Evolutionary conservation across 164 flowering plant species (phyloP).

Genomic region (Tetracentron sinense): DNA sequence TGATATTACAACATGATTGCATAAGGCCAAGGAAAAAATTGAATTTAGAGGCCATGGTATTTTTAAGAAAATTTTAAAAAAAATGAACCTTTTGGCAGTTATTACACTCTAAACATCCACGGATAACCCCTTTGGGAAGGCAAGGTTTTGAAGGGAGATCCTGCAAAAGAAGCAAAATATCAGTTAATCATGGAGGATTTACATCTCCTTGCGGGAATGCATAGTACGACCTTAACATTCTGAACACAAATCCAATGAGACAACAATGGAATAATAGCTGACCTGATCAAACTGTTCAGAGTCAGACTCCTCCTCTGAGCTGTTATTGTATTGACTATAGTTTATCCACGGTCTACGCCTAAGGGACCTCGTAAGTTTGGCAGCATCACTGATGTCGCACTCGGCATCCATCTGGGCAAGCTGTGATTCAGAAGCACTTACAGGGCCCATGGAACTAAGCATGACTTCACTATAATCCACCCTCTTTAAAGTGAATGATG

Average conservation of each 20-base stretch:
- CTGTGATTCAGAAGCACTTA: constrained; percentile 19
- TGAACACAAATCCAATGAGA: background rate
- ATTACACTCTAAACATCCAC: constrained; percentile 75
- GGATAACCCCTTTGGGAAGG: constrained; percentile 83
- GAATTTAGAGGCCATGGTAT: too few species aligned
- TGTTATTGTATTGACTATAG: constrained; percentile 37
- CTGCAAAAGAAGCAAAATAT: constrained; percentile 33
- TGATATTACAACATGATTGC: too few species aligned
- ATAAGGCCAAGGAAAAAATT: too few species aligned
- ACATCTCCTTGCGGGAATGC: background rate
- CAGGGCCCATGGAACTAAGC: constrained; percentile 15
- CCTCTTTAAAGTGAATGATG: constrained; percentile 52
- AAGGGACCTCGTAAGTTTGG: constrained; percentile 31
- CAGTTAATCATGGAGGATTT: background rate
- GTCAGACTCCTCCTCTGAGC: constrained; percentile 69
- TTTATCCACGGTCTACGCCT: constrained; percentile 57
- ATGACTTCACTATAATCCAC: constrained; percentile 18
- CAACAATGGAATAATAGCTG: constrained; percentile 15
- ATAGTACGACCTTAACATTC: background rate
- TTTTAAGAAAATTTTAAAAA: background rate
- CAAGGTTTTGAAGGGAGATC: constrained; percentile 21
- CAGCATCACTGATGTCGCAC: constrained; percentile 20
- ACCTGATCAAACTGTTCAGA: constrained; percentile 46
- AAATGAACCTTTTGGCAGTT: constrained; percentile 83
- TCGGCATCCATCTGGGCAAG: constrained; percentile 14